A percentile compares a stretch with the other conserved stretches of the same genome.
These are phyloP conservation scores for Emericellopsis terricola DNA, from an alignment of 495 filamentous ascomycete genomes.

Conservation along the genomic window DNA sequence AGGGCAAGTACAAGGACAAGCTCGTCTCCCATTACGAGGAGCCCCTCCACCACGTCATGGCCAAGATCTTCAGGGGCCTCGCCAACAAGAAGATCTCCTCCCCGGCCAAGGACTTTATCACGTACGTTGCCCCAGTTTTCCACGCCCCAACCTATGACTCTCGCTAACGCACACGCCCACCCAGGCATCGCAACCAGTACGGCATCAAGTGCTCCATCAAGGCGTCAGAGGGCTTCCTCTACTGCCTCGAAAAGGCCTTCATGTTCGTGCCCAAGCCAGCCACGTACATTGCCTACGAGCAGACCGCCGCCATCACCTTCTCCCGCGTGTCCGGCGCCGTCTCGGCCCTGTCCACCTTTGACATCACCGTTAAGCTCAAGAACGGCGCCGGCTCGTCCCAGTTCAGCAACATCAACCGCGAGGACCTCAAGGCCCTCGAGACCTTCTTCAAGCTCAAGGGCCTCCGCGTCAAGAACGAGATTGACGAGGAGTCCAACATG, in stretches of 20 bases:
- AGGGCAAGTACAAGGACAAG: slow-evolving; percentile 78
- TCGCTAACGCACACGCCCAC: not conserved
- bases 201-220: slow-evolving; percentile 99
- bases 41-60: slow-evolving; percentile 77
- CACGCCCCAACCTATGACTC: slow-evolving; percentile 2
- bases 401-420: slow-evolving; percentile 98
- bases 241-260: slow-evolving; percentile 93
- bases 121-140: slow-evolving; percentile 18
- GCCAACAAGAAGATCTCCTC: slow-evolving; percentile 85
- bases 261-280: slow-evolving; percentile 99
- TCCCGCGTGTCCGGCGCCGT: slow-evolving; percentile 89
- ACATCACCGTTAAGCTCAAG: slow-evolving; percentile 86
- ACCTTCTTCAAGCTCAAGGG: slow-evolving; percentile 89
- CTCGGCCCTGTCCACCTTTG: slow-evolving; percentile 87
- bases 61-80: slow-evolving; percentile 83
- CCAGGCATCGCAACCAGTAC: slow-evolving; percentile 73
- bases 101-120: slow-evolving; percentile 83
- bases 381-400: slow-evolving; percentile 58
- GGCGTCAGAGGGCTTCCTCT: slow-evolving; percentile 91
- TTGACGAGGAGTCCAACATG: slow-evolving; percentile 42
- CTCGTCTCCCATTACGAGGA: slow-evolving; percentile 77
- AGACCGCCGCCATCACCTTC: slow-evolving; percentile 77
- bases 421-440: slow-evolving; percentile 90
- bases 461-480: slow-evolving; percentile 94
- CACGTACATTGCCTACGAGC: slow-evolving; percentile 87